phyloP scores from a whole-genome alignment of 176 grass and related monocot species.

The Cenchrus purpureus region DNA sequence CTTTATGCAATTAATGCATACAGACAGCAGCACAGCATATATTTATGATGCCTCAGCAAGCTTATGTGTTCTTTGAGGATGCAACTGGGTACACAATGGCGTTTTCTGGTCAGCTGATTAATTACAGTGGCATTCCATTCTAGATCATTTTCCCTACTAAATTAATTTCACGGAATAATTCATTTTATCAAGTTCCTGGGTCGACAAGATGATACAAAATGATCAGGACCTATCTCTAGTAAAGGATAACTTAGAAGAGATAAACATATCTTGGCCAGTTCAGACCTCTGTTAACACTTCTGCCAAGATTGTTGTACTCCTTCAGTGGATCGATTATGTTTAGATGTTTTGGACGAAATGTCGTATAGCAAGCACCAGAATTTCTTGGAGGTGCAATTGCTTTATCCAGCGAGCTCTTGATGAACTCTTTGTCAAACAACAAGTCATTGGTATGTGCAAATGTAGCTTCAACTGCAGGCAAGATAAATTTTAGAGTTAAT shows the following conservation, averaged over 20 bases:
- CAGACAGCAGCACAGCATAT: slow-evolving; percentile 19
- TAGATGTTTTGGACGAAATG: slow-evolving; percentile 63
- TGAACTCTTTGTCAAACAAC: slow-evolving; percentile 67
- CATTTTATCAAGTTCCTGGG: too few species aligned
- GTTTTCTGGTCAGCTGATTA: too few species aligned
- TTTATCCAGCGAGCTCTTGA: slow-evolving; percentile 47
- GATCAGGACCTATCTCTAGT: too few species aligned
- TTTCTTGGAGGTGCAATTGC: slow-evolving; percentile 38
- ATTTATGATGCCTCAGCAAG: neutral
- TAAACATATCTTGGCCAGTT: slow-evolving; percentile 17
- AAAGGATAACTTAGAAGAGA: slow-evolving; percentile 21
- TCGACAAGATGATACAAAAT: too few species aligned
- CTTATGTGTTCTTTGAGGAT: neutral
- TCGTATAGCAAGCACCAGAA: slow-evolving; percentile 30
- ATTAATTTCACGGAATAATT: too few species aligned
- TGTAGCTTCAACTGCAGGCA: slow-evolving; percentile 64
- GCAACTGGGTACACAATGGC: too few species aligned
- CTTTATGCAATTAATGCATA: neutral
- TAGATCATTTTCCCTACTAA: too few species aligned
- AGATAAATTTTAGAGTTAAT: slow-evolving; percentile 28
- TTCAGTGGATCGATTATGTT: slow-evolving; percentile 95
- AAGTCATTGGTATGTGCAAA: slow-evolving; percentile 46
- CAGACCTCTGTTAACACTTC: slow-evolving; percentile 87
- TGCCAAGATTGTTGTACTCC: slow-evolving; percentile 87
- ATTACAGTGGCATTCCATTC: too few species aligned